Conservation (phyloP, 768 basidiomycete species). For the Leccinum olivaceopallidum region DNA sequence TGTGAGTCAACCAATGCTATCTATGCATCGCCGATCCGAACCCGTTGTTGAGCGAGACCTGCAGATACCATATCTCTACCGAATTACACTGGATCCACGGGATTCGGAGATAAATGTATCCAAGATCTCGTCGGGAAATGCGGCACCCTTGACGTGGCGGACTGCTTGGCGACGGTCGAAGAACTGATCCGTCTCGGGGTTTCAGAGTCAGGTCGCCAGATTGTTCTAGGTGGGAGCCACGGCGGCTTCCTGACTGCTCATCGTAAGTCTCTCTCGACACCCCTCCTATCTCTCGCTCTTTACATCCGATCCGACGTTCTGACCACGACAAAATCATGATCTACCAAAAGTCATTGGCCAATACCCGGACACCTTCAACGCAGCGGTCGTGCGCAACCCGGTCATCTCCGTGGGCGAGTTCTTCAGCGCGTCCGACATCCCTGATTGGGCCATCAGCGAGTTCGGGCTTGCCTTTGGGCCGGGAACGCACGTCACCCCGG, state of each 20-base stretch:
- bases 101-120: slow-evolving; percentile 64
- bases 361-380: slow-evolving; percentile 60
- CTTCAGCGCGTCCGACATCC: slow-evolving; percentile 55
- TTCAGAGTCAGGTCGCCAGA: slow-evolving; percentile 50
- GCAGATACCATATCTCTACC: slow-evolving; percentile 59
- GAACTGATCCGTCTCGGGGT: slow-evolving; percentile 53
- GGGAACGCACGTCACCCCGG: slow-evolving; percentile 42
- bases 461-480: slow-evolving; percentile 39
- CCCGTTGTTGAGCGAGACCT: neutral
- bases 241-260: slow-evolving; percentile 66
- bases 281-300: neutral
- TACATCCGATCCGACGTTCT: neutral
- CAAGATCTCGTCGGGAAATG: slow-evolving; percentile 56
- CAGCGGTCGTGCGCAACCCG: slow-evolving; percentile 66
- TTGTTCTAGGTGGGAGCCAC: slow-evolving; percentile 67
- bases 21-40: neutral
- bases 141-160: slow-evolving; percentile 64
- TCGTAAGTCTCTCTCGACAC: neutral
- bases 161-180: slow-evolving; percentile 55
- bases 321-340: neutral
- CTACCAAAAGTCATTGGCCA: slow-evolving; percentile 51
- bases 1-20: slow-evolving; percentile 42
- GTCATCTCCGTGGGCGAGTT: slow-evolving; percentile 64
- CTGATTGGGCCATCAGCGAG: slow-evolving; percentile 61
- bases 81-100: slow-evolving; percentile 69